These are phyloP conservation scores for Carex littledalei DNA, from an alignment of 176 grass and related monocot genomes.

Conservation along the genomic window DNA sequence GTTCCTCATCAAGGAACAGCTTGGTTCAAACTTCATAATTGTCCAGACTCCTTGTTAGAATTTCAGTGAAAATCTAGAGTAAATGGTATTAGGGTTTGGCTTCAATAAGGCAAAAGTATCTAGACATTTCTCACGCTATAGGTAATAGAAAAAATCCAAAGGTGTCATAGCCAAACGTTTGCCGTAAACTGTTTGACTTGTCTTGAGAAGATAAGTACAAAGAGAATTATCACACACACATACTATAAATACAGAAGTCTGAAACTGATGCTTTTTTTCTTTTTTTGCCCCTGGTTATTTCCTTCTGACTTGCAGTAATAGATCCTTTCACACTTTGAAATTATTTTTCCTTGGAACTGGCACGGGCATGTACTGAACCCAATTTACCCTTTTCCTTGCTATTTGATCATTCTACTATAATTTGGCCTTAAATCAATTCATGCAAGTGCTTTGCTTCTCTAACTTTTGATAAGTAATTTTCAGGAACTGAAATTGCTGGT, in stretches of 20 bases:
- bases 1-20: background rate
- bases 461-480: conserved; percentile 8
- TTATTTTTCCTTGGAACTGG: conserved; percentile 1
- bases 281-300: background rate
- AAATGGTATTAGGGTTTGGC: background rate
- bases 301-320: background rate
- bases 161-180: background rate
- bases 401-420: background rate
- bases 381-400: background rate
- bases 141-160: background rate
- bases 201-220: conserved; percentile 12
- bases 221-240: background rate
- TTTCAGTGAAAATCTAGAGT: background rate
- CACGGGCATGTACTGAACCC: background rate
- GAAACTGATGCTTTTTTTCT: background rate
- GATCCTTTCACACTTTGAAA: background rate
- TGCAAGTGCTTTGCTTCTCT: background rate
- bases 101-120: background rate
- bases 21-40: background rate
- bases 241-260: background rate
- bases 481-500: background rate
- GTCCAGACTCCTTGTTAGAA: background rate
- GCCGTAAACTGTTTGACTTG: background rate
- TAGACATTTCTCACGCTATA: background rate
- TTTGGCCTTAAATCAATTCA: background rate